Evolutionary conservation across 257 asterid genomes (phyloP).

Genomic region (Perilla frutescens): DNA sequence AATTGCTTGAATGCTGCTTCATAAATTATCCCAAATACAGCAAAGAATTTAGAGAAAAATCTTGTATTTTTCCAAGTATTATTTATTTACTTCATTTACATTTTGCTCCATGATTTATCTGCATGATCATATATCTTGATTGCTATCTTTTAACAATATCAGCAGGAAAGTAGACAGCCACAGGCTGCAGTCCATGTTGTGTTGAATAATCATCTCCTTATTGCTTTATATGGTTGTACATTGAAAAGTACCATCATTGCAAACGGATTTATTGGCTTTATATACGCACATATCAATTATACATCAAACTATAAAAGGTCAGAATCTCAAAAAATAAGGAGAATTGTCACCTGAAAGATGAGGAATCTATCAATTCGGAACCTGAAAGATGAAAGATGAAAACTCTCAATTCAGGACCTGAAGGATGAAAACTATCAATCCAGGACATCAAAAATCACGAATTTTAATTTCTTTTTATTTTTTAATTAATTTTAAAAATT

Average conservation of each 20-base stretch:
- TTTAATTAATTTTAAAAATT: too few relatives aligned
- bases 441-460: too few relatives aligned
- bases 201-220: too few relatives aligned
- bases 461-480: too few relatives aligned
- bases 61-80: slow-evolving; percentile 39
- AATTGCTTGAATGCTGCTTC: slow-evolving; percentile 38
- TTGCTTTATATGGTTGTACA: neutral
- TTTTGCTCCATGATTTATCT: slow-evolving; percentile 15
- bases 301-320: neutral
- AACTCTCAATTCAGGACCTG: too few relatives aligned
- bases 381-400: too few relatives aligned
- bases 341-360: too few relatives aligned
- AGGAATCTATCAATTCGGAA: too few relatives aligned
- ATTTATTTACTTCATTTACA: slow-evolving; percentile 14
- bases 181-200: too few relatives aligned
- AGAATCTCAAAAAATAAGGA: neutral
- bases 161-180: neutral
- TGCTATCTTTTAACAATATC: neutral
- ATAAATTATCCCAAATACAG: slow-evolving; percentile 37
- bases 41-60: slow-evolving; percentile 41
- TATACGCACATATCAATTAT: neutral
- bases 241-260: slow-evolving; percentile 16
- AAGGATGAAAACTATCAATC: too few relatives aligned
- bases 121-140: neutral
- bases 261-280: neutral